Evolutionary conservation across 2,329 filamentous ascomycete genomes (phyloP).

Genomic region (Blastomyces parvus): DNA sequence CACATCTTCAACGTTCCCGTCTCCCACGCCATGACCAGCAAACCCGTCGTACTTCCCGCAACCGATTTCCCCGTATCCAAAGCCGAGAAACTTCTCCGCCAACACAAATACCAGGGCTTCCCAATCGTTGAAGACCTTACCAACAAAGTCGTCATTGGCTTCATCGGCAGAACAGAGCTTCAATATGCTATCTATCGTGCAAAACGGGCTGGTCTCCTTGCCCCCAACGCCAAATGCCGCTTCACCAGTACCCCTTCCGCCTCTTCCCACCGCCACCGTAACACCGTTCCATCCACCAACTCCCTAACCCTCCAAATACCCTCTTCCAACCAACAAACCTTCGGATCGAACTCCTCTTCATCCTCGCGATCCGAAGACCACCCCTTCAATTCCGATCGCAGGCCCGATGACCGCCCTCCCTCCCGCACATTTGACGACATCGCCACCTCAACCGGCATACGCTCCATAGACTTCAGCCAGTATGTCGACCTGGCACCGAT

Average conservation of each 20-base stretch:
- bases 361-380: conserved; percentile 1
- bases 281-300: background rate
- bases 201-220: conserved; percentile 58
- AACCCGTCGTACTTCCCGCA: conserved; percentile 63
- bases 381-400: background rate
- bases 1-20: conserved; percentile 94
- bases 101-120: conserved; percentile 84
- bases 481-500: conserved; percentile 87
- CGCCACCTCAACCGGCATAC: conserved; percentile 46
- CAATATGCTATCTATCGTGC: conserved; percentile 80
- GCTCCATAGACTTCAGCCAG: conserved; percentile 66
- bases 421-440: conserved; percentile 53
- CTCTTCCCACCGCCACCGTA: conserved; percentile 34
- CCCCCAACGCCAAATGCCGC: conserved; percentile 59
- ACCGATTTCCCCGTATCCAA: conserved; percentile 65
- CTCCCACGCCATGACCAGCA: conserved; percentile 74
- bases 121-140: conserved; percentile 71
- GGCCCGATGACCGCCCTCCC: conserved; percentile 16
- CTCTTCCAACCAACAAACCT: background rate
- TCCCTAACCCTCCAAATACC: conserved; percentile 1
- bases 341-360: background rate
- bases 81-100: conserved; percentile 63
- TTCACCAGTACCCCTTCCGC: conserved; percentile 46
- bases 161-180: conserved; percentile 85
- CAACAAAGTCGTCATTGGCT: conserved; percentile 69